Conservation (phyloP, 768 basidiomycete genomes). For the Galerina sulciceps region DNA sequence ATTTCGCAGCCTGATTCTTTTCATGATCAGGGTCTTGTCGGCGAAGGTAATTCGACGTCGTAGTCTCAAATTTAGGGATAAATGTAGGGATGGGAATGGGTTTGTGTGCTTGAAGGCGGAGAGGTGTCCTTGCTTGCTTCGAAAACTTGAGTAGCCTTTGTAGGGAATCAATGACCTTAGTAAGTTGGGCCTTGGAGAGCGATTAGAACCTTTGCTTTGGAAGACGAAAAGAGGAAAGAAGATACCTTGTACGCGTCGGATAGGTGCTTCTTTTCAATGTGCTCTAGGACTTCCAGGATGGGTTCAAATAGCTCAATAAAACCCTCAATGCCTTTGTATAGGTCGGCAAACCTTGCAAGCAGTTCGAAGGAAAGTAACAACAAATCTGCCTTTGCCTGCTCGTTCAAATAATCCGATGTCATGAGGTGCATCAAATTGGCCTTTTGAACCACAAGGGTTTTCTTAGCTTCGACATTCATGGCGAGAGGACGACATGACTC, state of each 20-base stretch:
- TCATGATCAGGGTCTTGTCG: slow-evolving; percentile 92
- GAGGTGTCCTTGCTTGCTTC: slow-evolving; percentile 71
- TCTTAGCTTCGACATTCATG: slow-evolving; percentile 45
- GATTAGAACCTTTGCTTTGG: not conserved
- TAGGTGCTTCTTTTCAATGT: slow-evolving; percentile 49
- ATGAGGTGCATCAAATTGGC: slow-evolving; percentile 54
- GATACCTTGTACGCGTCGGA: slow-evolving; percentile 61
- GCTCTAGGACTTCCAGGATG: slow-evolving; percentile 57
- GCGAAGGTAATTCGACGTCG: slow-evolving; percentile 74
- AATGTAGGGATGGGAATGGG: slow-evolving; percentile 94
- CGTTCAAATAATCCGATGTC: slow-evolving; percentile 35
- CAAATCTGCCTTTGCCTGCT: slow-evolving; percentile 77
- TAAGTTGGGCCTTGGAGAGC: slow-evolving; percentile 49
- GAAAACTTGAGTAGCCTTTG: slow-evolving; percentile 75
- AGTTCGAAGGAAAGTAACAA: slow-evolving; percentile 67
- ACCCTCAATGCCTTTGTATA: slow-evolving; percentile 78
- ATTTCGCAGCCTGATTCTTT: slow-evolving; percentile 82
- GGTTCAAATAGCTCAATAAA: slow-evolving; percentile 89
- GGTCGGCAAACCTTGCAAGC: slow-evolving; percentile 67
- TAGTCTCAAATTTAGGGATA: slow-evolving; percentile 89
- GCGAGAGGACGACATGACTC: slow-evolving; percentile 44
- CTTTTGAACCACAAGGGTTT: slow-evolving; percentile 40
- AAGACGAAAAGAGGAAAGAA: slow-evolving; percentile 3
- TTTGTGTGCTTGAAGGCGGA: slow-evolving; percentile 90
- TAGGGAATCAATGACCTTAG: slow-evolving; percentile 52